A percentile compares a stretch with the other conserved stretches of the same genome.
These are phyloP conservation scores for Polytrichum commune DNA, from an alignment of 225 moss, liverwort and hornwort genomes.

Conservation along the genomic window DNA sequence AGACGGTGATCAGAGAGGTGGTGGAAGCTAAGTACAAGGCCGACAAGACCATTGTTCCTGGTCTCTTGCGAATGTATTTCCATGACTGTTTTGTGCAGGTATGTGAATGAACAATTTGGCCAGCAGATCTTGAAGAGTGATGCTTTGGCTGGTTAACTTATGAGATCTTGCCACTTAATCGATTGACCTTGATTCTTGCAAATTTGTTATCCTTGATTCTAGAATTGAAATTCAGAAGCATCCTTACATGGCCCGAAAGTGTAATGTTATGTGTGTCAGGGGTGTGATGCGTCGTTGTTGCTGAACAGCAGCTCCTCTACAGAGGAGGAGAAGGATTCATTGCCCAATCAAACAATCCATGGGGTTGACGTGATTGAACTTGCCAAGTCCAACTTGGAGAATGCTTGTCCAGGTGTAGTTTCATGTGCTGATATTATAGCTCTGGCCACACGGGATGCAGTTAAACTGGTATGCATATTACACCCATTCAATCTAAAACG, in stretches of 20 bases:
- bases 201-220: too few relatives aligned
- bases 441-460: slow-evolving; percentile 26
- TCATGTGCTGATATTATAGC: slow-evolving; percentile 25
- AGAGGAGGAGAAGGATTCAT: slow-evolving; percentile 5
- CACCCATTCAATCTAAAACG: background rate
- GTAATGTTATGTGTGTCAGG: slow-evolving; percentile 12
- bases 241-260: too few relatives aligned
- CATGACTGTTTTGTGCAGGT: background rate
- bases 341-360: slow-evolving; percentile 13
- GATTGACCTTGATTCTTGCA: too few relatives aligned
- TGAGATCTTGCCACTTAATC: too few relatives aligned
- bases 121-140: too few relatives aligned
- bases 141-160: too few relatives aligned
- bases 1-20: background rate
- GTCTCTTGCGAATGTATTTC: slow-evolving; percentile 6
- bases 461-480: slow-evolving; percentile 6
- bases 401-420: slow-evolving; percentile 5
- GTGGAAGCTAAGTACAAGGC: background rate
- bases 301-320: slow-evolving; percentile 4
- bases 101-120: too few relatives aligned
- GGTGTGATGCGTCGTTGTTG: slow-evolving; percentile 34
- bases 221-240: too few relatives aligned
- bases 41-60: background rate
- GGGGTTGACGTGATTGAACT: slow-evolving; percentile 19
- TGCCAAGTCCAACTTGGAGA: slow-evolving; percentile 15